Evolutionary conservation across 768 basidiomycete species (phyloP), one percentile per base, ranked within the genome.

Genomic region (Xerocomellus intermedius): DNA sequence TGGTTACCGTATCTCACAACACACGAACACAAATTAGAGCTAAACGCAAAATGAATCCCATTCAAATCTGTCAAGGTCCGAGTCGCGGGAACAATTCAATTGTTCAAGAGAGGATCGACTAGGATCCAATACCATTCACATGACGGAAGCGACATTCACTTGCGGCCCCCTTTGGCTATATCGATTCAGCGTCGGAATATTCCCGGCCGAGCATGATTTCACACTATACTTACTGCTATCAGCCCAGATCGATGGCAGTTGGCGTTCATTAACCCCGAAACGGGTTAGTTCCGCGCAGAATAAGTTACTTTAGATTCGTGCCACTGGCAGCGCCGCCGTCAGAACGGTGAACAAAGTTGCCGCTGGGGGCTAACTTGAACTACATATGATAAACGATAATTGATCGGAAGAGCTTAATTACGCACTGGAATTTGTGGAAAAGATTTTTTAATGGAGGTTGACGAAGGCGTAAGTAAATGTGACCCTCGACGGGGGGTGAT

Each of bases 91-190:
- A 45, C 36, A 54, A 42, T 50, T 57, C 24, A 32, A 35, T 38
- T 44, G 39, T 50, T 42, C 38, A 41, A 49, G 54, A 38, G 22
- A 35, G 51, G 41, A 21, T 44, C 41, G 47, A 47, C 41, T 19
- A n/a, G n/a, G n/a, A 16, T 47, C 30, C 43, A 37, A 24, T 47
- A 33, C 19, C 57, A 39, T 52, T 62, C 56, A 50, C 50, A 48
- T 54, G 52, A 51, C 47, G 33, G 55, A 52, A 62, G 48, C 22
- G 46, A 50, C 30, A 26, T 44, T 45, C 38, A 17, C 32, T 58
- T 45, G 35, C 26, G 37, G 36, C 46, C 43, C 42, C 43, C 39
- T 49, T 53, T 35, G 32, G 39, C 37, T 16, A 52, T 44, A 59
- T 55, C 45, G 42, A 22, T 26, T 45, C 30, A 30, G 24, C 14